Evolutionary conservation across 2,329 filamentous ascomycete species (phyloP).

Genomic region (Fusarium illudens): DNA sequence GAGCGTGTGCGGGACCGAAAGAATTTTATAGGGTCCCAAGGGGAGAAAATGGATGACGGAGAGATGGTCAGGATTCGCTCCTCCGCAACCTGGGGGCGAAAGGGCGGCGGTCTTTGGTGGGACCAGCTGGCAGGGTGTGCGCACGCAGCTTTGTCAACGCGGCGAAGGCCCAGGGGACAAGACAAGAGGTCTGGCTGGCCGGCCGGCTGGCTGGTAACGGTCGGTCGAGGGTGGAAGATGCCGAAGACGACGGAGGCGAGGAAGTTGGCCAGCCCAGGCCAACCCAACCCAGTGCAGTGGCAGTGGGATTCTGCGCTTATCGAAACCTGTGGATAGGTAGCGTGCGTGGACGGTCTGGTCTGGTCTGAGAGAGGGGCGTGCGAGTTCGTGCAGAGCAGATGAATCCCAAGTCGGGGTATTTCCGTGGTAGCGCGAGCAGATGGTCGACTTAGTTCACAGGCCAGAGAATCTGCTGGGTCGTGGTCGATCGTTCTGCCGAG

Average conservation of each 20-base stretch:
- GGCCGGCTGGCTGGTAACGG: conserved; percentile 7
- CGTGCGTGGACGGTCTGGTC: conserved; percentile 4
- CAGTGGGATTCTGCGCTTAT: conserved; percentile 45
- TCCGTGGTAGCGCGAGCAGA: conserved; percentile 43
- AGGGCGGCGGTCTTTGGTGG: conserved; percentile 25
- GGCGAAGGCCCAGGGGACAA: conserved; percentile 2
- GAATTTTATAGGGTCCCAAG: conserved; percentile 45
- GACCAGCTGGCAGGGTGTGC: conserved; percentile 28
- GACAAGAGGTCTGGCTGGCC: neutral
- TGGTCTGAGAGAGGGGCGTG: conserved; percentile 36
- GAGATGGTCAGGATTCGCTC: conserved; percentile 41
- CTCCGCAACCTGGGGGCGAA: conserved; percentile 36
- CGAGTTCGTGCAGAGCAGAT: conserved; percentile 30
- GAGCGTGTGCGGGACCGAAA: conserved; percentile 42
- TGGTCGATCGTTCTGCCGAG: conserved; percentile 43
- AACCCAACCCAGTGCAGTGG: conserved; percentile 38
- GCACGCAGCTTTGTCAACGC: conserved; percentile 22
- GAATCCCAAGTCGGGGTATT: conserved; percentile 45
- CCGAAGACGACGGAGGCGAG: conserved; percentile 27
- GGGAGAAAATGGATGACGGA: conserved; percentile 42
- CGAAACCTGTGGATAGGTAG: conserved; percentile 41
- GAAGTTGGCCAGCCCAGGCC: conserved; percentile 19
- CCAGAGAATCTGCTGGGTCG: conserved; percentile 33
- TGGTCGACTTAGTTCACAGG: conserved; percentile 39
- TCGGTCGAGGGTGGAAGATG: conserved; percentile 28